Percentiles rank a stretch among this genome's conserved stretches.
These are phyloP conservation scores for Sporothrix variecibatus DNA, from an alignment of 2,329 filamentous ascomycete species.

Conservation along the genomic window DNA sequence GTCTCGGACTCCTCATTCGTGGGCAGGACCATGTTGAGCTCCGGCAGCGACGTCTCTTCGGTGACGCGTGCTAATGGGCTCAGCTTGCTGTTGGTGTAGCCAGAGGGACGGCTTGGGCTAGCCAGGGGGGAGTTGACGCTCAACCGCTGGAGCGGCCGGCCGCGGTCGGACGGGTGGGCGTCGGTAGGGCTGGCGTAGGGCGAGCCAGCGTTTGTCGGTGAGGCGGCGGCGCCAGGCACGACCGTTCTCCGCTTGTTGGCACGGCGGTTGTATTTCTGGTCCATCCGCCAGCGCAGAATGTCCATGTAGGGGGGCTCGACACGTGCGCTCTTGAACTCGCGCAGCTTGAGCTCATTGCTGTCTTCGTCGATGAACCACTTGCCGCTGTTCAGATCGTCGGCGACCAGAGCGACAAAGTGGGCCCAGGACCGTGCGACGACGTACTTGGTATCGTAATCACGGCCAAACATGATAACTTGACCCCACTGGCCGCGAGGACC, in stretches of 20 bases:
- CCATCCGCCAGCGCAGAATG: conserved; percentile 90
- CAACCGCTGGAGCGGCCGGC: conserved; percentile 70
- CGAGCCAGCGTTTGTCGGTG: conserved; percentile 53
- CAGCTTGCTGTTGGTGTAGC: conserved; percentile 57
- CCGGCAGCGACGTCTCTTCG: conserved; percentile 60
- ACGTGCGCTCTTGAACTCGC: conserved; percentile 84
- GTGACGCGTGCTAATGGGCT: conserved; percentile 74
- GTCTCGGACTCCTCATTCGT: conserved; percentile 49
- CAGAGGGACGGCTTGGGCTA: conserved; percentile 58
- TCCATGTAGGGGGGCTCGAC: conserved; percentile 94
- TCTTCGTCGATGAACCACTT: conserved; percentile 95
- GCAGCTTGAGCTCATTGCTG: conserved; percentile 83
- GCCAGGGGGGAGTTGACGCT: conserved; percentile 63
- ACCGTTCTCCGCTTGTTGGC: conserved; percentile 57
- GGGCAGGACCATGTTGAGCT: conserved; percentile 37
- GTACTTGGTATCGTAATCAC: conserved; percentile 98
- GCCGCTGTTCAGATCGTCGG: conserved; percentile 86
- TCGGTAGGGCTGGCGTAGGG: conserved; percentile 69
- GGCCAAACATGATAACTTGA: conserved; percentile 93
- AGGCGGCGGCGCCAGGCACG: conserved; percentile 42
- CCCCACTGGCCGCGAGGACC: conserved; percentile 91
- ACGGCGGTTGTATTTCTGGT: conserved; percentile 86
- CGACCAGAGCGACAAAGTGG: conserved; percentile 79
- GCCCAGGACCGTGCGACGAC: conserved; percentile 92
- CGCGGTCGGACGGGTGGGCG: conserved; percentile 60